Evolutionary conservation across 306 rosid species (phyloP).

Genomic region (Malus domestica): ASM211411v1 NC_041792.1:20687907-20688406

Average conservation of each 20-base stretch:
- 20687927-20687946: neutral
- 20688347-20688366: no score
- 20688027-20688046: neutral
- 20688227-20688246: neutral
- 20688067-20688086: no score
- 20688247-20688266: neutral
- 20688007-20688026: neutral
- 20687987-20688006: no score
- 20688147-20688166: neutral
- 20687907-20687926: neutral
- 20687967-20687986: neutral
- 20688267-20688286: neutral
- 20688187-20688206: no score
- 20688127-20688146: neutral
- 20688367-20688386: no score
- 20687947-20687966: neutral
- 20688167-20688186: neutral
- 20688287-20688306: no score
- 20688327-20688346: neutral
- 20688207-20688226: no score
- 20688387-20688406: neutral
- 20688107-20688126: neutral
- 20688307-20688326: no score
- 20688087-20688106: no score
- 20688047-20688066: neutral